Conservation (phyloP, 768 basidiomycete species). For the Lentinula raphanica region DNA sequence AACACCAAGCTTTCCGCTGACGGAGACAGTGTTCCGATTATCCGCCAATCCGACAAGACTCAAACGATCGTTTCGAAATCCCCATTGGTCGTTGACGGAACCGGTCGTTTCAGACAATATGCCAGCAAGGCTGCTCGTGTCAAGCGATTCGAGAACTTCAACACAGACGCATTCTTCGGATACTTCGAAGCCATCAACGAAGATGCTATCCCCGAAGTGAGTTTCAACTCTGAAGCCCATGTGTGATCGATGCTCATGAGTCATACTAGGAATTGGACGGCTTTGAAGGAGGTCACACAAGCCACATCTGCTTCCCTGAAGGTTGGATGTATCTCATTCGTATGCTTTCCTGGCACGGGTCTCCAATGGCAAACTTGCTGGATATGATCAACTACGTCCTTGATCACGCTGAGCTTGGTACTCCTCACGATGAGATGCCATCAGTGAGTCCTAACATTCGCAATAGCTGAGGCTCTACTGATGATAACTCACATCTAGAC, state of each 20-base stretch:
- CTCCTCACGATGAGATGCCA: slow-evolving; percentile 10
- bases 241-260: too few species aligned
- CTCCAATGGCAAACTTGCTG: slow-evolving; percentile 10
- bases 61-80: slow-evolving; percentile 7
- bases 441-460: neutral
- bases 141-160: slow-evolving; percentile 12
- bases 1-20: slow-evolving; percentile 9
- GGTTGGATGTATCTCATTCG: slow-evolving; percentile 15
- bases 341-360: slow-evolving; percentile 12
- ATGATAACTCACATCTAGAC: neutral
- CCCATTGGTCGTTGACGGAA: slow-evolving; percentile 10
- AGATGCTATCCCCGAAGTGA: slow-evolving; percentile 7
- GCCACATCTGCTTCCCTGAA: slow-evolving; percentile 14
- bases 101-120: slow-evolving; percentile 5
- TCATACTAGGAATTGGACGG: slow-evolving; percentile 11
- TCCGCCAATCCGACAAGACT: neutral
- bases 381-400: slow-evolving; percentile 14
- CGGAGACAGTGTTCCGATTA: slow-evolving; percentile 7
- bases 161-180: slow-evolving; percentile 13
- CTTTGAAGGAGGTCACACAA: slow-evolving; percentile 12
- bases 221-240: too few species aligned
- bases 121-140: slow-evolving; percentile 5
- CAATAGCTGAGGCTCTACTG: neutral
- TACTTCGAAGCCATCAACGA: slow-evolving; percentile 8
- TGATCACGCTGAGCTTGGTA: slow-evolving; percentile 9